Percentiles rank a stretch among this genome's conserved stretches.
These are phyloP conservation scores for Lentinus polychrous DNA, from an alignment of 1,284 basidiomycete genomes.

Conservation along the genomic window DNA sequence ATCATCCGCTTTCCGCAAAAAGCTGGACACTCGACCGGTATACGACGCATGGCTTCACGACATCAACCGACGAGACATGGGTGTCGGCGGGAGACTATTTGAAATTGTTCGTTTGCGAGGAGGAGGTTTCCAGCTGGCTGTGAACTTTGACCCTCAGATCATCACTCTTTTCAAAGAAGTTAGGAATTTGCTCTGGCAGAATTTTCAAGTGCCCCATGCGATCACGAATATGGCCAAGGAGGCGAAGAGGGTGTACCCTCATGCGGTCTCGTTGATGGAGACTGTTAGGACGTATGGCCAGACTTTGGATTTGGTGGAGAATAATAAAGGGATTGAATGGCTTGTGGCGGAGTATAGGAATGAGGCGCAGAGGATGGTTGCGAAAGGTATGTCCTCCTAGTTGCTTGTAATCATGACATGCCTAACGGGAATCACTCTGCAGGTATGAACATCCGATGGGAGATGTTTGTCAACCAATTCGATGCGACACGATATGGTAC, in stretches of 20 bases:
- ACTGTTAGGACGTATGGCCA: slow-evolving; percentile 95
- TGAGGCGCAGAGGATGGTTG: slow-evolving; percentile 87
- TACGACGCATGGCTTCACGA: slow-evolving; percentile 97
- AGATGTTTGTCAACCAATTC: slow-evolving; percentile 91
- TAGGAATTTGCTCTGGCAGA: slow-evolving; percentile 91
- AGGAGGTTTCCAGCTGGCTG: slow-evolving; percentile 82
- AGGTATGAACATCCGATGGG: slow-evolving; percentile 95
- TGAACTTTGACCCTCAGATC: slow-evolving; percentile 97
- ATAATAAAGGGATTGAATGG: slow-evolving; percentile 87
- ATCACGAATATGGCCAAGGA: slow-evolving; percentile 97
- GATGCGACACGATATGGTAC: slow-evolving; percentile 73
- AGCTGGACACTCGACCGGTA: slow-evolving; percentile 90
- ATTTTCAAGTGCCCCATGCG: slow-evolving; percentile 91
- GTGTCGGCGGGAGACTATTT: slow-evolving; percentile 92
- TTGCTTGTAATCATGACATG: too few species aligned
- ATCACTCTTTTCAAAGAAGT: slow-evolving; percentile 99
- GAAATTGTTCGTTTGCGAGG: slow-evolving; percentile 84
- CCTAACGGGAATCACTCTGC: too few species aligned
- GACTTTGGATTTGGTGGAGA: slow-evolving; percentile 84
- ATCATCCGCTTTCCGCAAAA: slow-evolving; percentile 87
- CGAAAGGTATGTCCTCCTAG: slow-evolving; percentile 72
- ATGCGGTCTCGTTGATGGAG: slow-evolving; percentile 98
- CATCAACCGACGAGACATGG: slow-evolving; percentile 88
- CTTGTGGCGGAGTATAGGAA: slow-evolving; percentile 90
- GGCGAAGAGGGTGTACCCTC: slow-evolving; percentile 95